Conservation (phyloP, 352 stramenopile genomes). For the Elongisporangium anandrum region DNA sequence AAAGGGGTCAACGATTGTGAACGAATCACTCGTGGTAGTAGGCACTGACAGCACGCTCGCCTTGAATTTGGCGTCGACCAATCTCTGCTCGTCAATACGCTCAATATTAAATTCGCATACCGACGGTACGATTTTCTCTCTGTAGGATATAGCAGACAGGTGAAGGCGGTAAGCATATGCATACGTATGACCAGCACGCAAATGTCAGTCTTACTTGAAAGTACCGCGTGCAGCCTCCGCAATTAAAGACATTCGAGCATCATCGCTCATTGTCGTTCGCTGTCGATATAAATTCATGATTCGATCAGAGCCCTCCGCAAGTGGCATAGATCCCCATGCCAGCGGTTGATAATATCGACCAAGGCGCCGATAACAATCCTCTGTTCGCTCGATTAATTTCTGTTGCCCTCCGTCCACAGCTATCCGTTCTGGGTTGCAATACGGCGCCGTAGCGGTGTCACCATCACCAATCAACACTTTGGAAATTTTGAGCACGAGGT, state of each 20-base stretch:
- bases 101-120: constrained; percentile 60
- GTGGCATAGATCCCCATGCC: constrained; percentile 49
- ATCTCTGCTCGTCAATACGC: constrained; percentile 31
- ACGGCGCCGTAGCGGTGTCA: constrained; percentile 45
- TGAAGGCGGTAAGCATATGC: not conserved
- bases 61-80: constrained; percentile 39
- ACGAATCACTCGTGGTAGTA: constrained; percentile 8
- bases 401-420: constrained; percentile 37
- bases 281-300: constrained; percentile 65
- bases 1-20: constrained; percentile 27
- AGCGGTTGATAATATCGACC: constrained; percentile 53
- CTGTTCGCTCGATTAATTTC: constrained; percentile 49
- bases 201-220: constrained; percentile 32
- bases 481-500: constrained; percentile 61
- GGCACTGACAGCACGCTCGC: not conserved
- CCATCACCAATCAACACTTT: constrained; percentile 56
- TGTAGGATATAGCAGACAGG: constrained; percentile 7
- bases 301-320: constrained; percentile 37
- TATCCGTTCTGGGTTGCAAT: constrained; percentile 62
- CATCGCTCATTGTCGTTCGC: constrained; percentile 47
- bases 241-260: constrained; percentile 52
- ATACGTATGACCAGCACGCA: not conserved
- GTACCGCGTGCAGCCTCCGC: constrained; percentile 41
- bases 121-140: constrained; percentile 45
- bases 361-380: constrained; percentile 37